Conservation (phyloP, 1,284 basidiomycete genomes). For the Flammula alnicola region DNA sequence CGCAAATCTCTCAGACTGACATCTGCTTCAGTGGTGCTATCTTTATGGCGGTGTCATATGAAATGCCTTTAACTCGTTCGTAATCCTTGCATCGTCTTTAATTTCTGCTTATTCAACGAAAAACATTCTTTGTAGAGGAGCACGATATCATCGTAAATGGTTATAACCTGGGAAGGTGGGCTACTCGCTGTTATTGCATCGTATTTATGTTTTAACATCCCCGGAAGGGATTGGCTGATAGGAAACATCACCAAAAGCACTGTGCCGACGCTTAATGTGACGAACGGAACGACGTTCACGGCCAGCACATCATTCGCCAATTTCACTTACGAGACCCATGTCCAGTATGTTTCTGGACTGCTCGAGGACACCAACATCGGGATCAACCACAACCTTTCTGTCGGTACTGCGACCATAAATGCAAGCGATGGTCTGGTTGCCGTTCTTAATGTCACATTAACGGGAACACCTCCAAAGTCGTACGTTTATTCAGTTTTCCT, state of each 20-base stretch:
- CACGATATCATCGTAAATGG: constrained; percentile 53
- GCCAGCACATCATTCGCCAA: constrained; percentile 59
- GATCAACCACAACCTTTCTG: constrained; percentile 79
- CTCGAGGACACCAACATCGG: constrained; percentile 70
- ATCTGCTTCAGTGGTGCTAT: constrained; percentile 83
- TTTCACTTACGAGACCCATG: constrained; percentile 75
- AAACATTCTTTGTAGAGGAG: constrained; percentile 30
- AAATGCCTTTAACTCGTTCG: constrained; percentile 63
- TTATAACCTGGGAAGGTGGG: constrained; percentile 51
- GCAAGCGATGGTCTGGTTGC: constrained; percentile 89
- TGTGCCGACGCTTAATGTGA: constrained; percentile 59
- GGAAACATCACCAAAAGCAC: constrained; percentile 73
- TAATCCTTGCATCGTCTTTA: constrained; percentile 17
- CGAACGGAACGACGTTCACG: constrained; percentile 60
- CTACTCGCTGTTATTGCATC: not conserved
- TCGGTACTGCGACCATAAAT: constrained; percentile 60
- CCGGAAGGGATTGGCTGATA: constrained; percentile 74
- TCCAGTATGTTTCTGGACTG: constrained; percentile 70
- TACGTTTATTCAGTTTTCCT: constrained; percentile 15
- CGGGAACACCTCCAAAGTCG: constrained; percentile 41
- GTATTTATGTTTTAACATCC: not conserved
- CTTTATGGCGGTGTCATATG: constrained; percentile 85
- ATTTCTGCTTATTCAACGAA: constrained; percentile 1
- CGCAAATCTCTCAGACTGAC: too few species aligned
- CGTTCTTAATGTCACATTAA: constrained; percentile 77